Evolutionary conservation across 768 basidiomycete genomes (phyloP).

Genomic region (Termitomyces sp.): DNA sequence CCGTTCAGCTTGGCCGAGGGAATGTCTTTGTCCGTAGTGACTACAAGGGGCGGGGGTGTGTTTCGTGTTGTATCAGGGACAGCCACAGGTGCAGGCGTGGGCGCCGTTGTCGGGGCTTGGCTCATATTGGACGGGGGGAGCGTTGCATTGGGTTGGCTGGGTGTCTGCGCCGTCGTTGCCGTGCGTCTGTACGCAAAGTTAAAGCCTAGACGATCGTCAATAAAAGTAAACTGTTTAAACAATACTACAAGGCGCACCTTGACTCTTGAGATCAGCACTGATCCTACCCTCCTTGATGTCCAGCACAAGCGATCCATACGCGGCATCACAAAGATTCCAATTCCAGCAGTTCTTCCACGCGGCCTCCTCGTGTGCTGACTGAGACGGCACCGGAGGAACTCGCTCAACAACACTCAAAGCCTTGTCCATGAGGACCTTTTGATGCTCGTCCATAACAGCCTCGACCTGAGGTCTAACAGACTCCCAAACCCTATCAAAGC

Average conservation of each 20-base stretch:
- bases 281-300: constrained; percentile 91
- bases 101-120: constrained; percentile 21
- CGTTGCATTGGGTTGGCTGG: constrained; percentile 51
- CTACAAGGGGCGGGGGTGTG: constrained; percentile 30
- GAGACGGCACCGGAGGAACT: constrained; percentile 56
- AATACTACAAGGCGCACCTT: constrained; percentile 51
- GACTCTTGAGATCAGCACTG: constrained; percentile 87
- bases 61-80: not conserved
- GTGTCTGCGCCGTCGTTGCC: constrained; percentile 56
- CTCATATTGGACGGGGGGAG: constrained; percentile 34
- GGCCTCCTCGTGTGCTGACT: constrained; percentile 71
- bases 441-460: constrained; percentile 85
- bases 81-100: constrained; percentile 26
- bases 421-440: constrained; percentile 85
- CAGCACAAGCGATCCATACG: constrained; percentile 83
- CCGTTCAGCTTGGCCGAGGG: constrained; percentile 40
- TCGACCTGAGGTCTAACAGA: constrained; percentile 91
- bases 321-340: constrained; percentile 97
- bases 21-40: constrained; percentile 31
- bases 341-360: constrained; percentile 99
- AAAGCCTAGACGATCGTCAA: constrained; percentile 57
- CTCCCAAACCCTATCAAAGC: constrained; percentile 93
- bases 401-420: constrained; percentile 81
- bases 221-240: not conserved
- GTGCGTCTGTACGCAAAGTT: constrained; percentile 92